A percentile compares a stretch with the other conserved stretches of the same genome.
These are phyloP conservation scores for Parastagonospora avenae DNA, from an alignment of 2,329 filamentous ascomycete species.

Conservation along the genomic window DNA sequence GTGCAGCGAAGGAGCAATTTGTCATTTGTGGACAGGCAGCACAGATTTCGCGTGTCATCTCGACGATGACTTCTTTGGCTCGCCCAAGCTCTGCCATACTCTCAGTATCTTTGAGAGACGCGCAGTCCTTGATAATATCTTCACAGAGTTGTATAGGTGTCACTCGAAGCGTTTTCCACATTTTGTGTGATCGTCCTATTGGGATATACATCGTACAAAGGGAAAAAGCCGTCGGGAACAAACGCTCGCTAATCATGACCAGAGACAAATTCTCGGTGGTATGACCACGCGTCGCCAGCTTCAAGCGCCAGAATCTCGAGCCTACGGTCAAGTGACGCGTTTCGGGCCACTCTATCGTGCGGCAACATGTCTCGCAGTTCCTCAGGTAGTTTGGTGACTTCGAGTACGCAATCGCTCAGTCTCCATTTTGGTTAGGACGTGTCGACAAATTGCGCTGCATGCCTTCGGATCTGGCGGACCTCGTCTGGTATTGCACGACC, in stretches of 20 bases:
- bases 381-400: constrained; percentile 29
- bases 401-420: constrained; percentile 31
- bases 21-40: constrained; percentile 41
- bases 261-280: constrained; percentile 10
- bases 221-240: constrained; percentile 12
- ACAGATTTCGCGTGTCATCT: constrained; percentile 36
- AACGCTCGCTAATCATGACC: not conserved
- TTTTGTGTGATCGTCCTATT: constrained; percentile 34
- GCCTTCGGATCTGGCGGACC: constrained; percentile 23
- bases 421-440: constrained; percentile 38
- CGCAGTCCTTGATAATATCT: constrained; percentile 18
- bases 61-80: constrained; percentile 22
- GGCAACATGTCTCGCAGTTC: constrained; percentile 9
- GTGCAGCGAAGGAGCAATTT: constrained; percentile 24
- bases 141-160: constrained; percentile 42
- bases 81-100: not conserved
- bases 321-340: constrained; percentile 28
- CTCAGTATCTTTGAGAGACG: not conserved
- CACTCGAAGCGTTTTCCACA: constrained; percentile 38
- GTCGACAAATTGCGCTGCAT: constrained; percentile 28
- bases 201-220: constrained; percentile 35
- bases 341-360: constrained; percentile 9
- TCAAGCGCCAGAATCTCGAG: constrained; percentile 26
- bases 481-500: constrained; percentile 21
- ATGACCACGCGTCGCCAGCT: constrained; percentile 21